Evolutionary conservation across 768 basidiomycete species (phyloP).

Genomic region (Naematelia aurantialba): DNA sequence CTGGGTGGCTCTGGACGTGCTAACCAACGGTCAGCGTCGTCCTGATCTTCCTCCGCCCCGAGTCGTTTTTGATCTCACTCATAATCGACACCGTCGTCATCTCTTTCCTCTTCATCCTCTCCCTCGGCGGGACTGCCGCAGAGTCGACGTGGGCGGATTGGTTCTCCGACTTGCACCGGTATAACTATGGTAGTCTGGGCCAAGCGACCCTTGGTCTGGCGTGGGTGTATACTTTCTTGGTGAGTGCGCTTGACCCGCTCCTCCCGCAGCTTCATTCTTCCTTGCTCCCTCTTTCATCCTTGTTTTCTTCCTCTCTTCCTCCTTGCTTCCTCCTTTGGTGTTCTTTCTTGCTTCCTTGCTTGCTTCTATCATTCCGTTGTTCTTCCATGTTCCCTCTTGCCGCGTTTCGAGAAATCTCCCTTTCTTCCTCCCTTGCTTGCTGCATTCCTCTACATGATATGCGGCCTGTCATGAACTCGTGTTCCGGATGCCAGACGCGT

Average conservation of each 20-base stretch:
- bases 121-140: slow-evolving; percentile 43
- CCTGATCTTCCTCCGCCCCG: slow-evolving; percentile 23
- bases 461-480: too few relatives aligned
- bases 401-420: too few relatives aligned
- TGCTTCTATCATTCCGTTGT: too few relatives aligned
- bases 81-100: slow-evolving; percentile 68
- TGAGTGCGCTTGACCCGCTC: slow-evolving; percentile 9
- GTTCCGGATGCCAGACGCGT: too few relatives aligned
- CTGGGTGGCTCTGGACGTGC: too few relatives aligned
- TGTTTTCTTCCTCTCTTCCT: background rate
- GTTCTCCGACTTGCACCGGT: slow-evolving; percentile 13
- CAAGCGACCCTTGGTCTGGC: slow-evolving; percentile 30
- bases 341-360: background rate
- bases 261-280: background rate
- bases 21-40: too few relatives aligned
- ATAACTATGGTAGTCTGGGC: slow-evolving; percentile 14
- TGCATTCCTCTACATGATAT: too few relatives aligned
- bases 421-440: too few relatives aligned
- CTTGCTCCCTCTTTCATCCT: background rate
- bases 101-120: slow-evolving; percentile 60
- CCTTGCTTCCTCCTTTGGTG: slow-evolving; percentile 1
- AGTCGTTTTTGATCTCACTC: slow-evolving; percentile 71
- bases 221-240: slow-evolving; percentile 34
- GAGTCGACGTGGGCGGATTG: slow-evolving; percentile 16
- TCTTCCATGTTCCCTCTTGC: too few relatives aligned